These are phyloP conservation scores for Globisporangium nunn DNA, from an alignment of 352 stramenopile species.

Conservation along the genomic window DNA sequence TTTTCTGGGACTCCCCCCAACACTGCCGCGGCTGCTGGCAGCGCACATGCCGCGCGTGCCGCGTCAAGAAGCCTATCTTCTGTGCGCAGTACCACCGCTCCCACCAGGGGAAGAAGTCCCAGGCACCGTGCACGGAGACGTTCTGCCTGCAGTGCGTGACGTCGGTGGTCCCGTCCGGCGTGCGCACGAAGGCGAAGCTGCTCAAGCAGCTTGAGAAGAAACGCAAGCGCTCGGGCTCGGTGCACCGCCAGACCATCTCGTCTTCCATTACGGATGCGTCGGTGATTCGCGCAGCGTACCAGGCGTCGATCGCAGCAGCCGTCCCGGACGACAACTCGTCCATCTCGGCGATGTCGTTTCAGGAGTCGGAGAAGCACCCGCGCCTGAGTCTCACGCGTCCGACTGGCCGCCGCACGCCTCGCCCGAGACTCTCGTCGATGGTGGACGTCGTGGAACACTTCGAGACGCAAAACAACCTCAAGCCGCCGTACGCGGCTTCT, in stretches of 20 bases:
- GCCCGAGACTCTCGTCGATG: slow-evolving; percentile 24
- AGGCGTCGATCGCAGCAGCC: slow-evolving; percentile 43
- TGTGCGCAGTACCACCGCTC: slow-evolving; percentile 53
- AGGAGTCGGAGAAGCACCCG: slow-evolving; percentile 65
- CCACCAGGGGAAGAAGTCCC: slow-evolving; percentile 16
- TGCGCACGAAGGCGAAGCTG: slow-evolving; percentile 60
- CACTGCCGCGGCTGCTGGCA: slow-evolving; percentile 63
- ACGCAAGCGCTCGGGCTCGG: slow-evolving; percentile 24
- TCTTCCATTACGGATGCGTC: slow-evolving; percentile 17
- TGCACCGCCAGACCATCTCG: slow-evolving; percentile 33
- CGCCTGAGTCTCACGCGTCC: slow-evolving; percentile 37
- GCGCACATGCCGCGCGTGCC: slow-evolving; percentile 54
- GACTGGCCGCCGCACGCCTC: slow-evolving; percentile 3
- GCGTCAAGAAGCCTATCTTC: slow-evolving; percentile 67
- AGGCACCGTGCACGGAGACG: slow-evolving; percentile 54
- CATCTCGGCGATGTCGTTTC: slow-evolving; percentile 62
- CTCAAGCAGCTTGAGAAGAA: slow-evolving; percentile 63
- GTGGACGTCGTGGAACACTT: slow-evolving; percentile 60
- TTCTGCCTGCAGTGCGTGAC: slow-evolving; percentile 73
- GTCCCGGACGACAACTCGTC: slow-evolving; percentile 31
- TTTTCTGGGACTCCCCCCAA: slow-evolving; percentile 56
- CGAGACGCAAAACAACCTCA: slow-evolving; percentile 21
- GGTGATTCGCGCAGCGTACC: slow-evolving; percentile 17
- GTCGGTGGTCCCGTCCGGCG: slow-evolving; percentile 50
- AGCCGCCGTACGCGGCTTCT: slow-evolving; percentile 17